Conservation (phyloP, 1,284 basidiomycete genomes). For the Chiua sp. region DNA sequence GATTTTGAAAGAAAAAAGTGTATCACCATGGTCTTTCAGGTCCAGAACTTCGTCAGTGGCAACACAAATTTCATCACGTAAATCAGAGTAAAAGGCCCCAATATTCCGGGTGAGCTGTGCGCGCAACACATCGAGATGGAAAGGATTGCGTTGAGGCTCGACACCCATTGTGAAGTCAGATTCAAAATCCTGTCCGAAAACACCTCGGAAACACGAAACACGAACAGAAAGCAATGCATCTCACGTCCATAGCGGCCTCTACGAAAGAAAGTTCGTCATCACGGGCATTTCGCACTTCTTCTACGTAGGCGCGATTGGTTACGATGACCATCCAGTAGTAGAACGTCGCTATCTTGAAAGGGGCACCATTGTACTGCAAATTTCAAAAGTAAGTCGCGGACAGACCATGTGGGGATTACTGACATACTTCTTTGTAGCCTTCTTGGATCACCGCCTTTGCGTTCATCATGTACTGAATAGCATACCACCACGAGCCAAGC, state of each 20-base stretch:
- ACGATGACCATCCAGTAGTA: constrained; percentile 47
- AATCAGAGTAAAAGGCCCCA: neutral
- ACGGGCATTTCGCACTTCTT: constrained; percentile 46
- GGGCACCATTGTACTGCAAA: constrained; percentile 37
- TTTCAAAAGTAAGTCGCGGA: neutral
- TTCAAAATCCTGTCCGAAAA: constrained; percentile 20
- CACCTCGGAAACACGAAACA: neutral
- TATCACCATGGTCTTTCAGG: neutral
- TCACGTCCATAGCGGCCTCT: constrained; percentile 23
- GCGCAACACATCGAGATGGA: constrained; percentile 33
- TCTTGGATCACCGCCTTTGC: too few relatives aligned
- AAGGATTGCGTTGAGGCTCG: constrained; percentile 28
- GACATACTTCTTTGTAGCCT: too few relatives aligned
- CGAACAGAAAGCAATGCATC: too few relatives aligned
- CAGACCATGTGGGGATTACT: too few relatives aligned
- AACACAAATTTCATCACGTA: neutral
- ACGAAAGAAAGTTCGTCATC: constrained; percentile 45
- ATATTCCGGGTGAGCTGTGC: constrained; percentile 23
- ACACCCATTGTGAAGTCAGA: constrained; percentile 35
- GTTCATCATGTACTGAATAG: too few relatives aligned
- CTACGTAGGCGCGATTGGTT: constrained; percentile 38
- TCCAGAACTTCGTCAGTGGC: neutral
- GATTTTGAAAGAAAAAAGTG: neutral
- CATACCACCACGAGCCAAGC: too few relatives aligned
- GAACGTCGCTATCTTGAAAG: constrained; percentile 47